phyloP scores from a whole-genome alignment of 306 rosid genomes.

The peach (Prunus persica) region Prunus_persica_NCBIv2 NC_034014.1:8151001-8151500 shows the following conservation, averaged over 20 bases:
- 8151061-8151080: slow-evolving; percentile 71
- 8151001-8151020: slow-evolving; percentile 41
- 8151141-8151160: slow-evolving; percentile 55
- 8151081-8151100: slow-evolving; percentile 61
- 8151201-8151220: slow-evolving; percentile 56
- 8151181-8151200: slow-evolving; percentile 49
- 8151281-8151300: slow-evolving; percentile 64
- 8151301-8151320: slow-evolving; percentile 58
- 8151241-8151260: slow-evolving; percentile 73
- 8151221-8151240: slow-evolving; percentile 69
- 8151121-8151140: slow-evolving; percentile 35
- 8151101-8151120: slow-evolving; percentile 29
- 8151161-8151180: slow-evolving; percentile 48
- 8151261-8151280: slow-evolving; percentile 51
- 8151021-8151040: slow-evolving; percentile 57
- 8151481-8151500: slow-evolving; percentile 24
- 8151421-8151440: slow-evolving; percentile 56
- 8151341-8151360: slow-evolving; percentile 51
- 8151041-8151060: slow-evolving; percentile 57
- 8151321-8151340: slow-evolving; percentile 72
- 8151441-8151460: slow-evolving; percentile 39
- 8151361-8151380: slow-evolving; percentile 86
- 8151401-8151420: slow-evolving; percentile 64
- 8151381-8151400: slow-evolving; percentile 70
- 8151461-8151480: slow-evolving; percentile 35